Evolutionary conservation across 106 monocot species (phyloP), one percentile per base, ranked within the genome.

Genomic region (Hemerocallis citrina): DNA sequence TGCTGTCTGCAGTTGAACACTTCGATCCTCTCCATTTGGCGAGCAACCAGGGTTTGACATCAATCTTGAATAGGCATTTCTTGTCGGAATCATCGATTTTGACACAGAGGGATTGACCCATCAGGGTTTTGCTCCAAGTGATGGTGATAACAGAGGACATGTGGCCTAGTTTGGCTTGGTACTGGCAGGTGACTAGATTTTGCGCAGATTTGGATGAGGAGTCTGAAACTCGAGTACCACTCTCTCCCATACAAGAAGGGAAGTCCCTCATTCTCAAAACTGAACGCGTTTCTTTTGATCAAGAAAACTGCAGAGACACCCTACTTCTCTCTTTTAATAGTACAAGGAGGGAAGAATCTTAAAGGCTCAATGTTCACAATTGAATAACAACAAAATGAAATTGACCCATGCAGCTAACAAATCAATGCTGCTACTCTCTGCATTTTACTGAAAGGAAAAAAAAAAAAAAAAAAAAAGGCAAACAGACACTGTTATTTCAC

Each of bases 161-260:
- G n/a, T 72, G 68, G 4, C 56, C 56, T 21, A 80, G 71, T 4
- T 71, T 61, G 0, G 87, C 46, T 58, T 62, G 77, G 56, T 92
- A 92, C 9, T 84, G 51, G 67, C 84, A 87, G 5, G 75, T 70
- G 27, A 87, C 84, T 31, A 78, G 63, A 63, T 76, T 92, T 41
- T 77, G 80, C 14, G 71, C 42, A 16, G 54, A 70, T 64, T 62
- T 77, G 61, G 63, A 31, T 0, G 90, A 72, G 21, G 82, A 72
- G 55, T 87, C 80, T 0, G 75, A 77, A 22, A 87, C 65, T 52
- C 87, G 87, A 32, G 87, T 84, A 0, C 87, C 87, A 27, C 64
- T 92, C 49, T 92, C 84, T 1, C 87, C 75, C 13, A 92, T 81
- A 72, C 92, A 87, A 65, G 91, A 83, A 44, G 92, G 80, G 52